Evolutionary conservation across 495 filamentous ascomycete species (phyloP), one percentile per base, ranked within the genome.

Genomic region (Platismatia glauca): DNA sequence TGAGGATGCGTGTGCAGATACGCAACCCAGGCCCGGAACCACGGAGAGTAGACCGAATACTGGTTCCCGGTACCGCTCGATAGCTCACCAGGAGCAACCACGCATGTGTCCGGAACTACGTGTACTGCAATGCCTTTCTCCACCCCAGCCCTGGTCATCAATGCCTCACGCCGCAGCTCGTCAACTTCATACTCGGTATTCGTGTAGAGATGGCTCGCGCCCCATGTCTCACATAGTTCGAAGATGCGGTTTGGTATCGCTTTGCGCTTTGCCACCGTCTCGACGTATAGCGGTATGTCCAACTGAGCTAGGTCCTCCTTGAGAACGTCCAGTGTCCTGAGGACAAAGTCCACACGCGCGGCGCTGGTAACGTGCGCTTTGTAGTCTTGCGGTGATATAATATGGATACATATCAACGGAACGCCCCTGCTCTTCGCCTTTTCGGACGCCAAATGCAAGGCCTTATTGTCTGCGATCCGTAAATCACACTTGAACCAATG

Each of bases 401-500:
- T 80, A 67, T 91, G 95, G 43, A 95, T 72, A 61, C 80, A 81
- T 59, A 96, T 84, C 58, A 96, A 74, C 9, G 88, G 87, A 4
- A 90, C 77, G 0, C 80, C 78, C 20, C 84, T 74, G 34, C 83
- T 80, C 58, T 78, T 82, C 0, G 89, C 89, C 59, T 83, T 83
- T 64, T 85, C 76, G 48, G 79, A 85, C 4, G 91, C 92, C 63
- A 82, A 71, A 65, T 81, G 77, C 52, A 96, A 71, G 0, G 84
- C 84, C 22, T 85, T 85, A 67, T 96, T 96, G 68, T 96, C 92
- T 8, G 74, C 68, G 1, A 81, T 77, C 8, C 92, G 79, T 55
- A 96, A 73, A 71, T 96, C 91, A 61, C 83, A 84, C 72, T 95
- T 94, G 75, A 92, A 95, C 92, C 92, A 95, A 74, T 95, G 89